These are phyloP conservation scores for Quercus ilex DNA, from an alignment of 306 rosid genomes.

Conservation along the genomic window DNA sequence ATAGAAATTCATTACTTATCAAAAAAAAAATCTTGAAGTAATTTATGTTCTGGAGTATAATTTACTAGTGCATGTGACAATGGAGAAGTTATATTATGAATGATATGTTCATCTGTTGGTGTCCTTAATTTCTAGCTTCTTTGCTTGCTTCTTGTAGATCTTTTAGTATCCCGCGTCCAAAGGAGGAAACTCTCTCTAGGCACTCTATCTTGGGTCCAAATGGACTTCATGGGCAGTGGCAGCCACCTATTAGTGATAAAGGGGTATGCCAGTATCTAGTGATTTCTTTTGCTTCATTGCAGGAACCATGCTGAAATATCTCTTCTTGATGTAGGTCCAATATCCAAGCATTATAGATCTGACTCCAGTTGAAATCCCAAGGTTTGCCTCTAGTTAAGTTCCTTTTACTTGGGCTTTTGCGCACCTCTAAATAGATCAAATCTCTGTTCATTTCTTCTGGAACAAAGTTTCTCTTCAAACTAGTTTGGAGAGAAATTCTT, in stretches of 20 bases:
- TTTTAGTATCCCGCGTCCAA: constrained; percentile 59
- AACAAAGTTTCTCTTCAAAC: too few species aligned
- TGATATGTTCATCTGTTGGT: not conserved
- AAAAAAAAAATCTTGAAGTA: too few species aligned
- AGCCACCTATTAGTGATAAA: constrained; percentile 58
- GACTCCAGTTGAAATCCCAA: constrained; percentile 66
- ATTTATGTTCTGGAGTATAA: not conserved
- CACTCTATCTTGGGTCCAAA: constrained; percentile 91
- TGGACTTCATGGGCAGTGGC: constrained; percentile 84
- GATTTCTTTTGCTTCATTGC: constrained; percentile 18
- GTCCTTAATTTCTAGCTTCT: constrained; percentile 2
- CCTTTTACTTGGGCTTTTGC: constrained; percentile 9
- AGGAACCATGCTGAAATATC: constrained; percentile 38
- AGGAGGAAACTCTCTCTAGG: constrained; percentile 74
- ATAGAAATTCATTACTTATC: too few species aligned
- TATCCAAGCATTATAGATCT: constrained; percentile 81
- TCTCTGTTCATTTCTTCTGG: not conserved
- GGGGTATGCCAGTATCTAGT: constrained; percentile 54
- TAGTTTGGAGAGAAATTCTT: too few species aligned
- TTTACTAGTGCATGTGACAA: not conserved
- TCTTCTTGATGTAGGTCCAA: constrained; percentile 59
- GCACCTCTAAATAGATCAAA: constrained; percentile 8
- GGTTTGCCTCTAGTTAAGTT: constrained; percentile 43
- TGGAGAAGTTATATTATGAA: not conserved
- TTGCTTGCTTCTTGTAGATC: constrained; percentile 49